These are phyloP conservation scores for Simplicillium sp. DNA, from an alignment of 2,329 filamentous ascomycete genomes.

Conservation along the genomic window DNA sequence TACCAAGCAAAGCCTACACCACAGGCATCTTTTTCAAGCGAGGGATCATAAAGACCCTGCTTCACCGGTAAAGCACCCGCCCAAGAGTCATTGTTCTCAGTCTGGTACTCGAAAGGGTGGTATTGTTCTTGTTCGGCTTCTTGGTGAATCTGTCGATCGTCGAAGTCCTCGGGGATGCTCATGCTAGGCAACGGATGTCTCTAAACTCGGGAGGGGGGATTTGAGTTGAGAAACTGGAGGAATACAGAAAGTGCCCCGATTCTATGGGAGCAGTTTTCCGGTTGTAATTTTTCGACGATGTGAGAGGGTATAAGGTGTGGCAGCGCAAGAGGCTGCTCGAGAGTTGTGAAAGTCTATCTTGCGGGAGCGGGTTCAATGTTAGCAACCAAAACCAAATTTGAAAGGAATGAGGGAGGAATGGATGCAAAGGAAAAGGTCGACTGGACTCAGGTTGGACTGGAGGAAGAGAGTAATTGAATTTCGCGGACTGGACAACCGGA, in stretches of 20 bases:
- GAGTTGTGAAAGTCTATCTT: too few species aligned
- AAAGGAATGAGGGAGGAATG: too few species aligned
- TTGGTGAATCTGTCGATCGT: conserved; percentile 56
- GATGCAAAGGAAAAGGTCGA: too few species aligned
- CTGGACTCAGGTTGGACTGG: too few species aligned
- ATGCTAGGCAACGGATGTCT: conserved; percentile 52
- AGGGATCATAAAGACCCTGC: conserved; percentile 96
- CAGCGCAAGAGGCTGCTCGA: conserved; percentile 1
- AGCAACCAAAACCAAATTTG: too few species aligned
- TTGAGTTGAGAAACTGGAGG: not conserved
- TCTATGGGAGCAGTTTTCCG: too few species aligned
- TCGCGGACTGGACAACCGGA: too few species aligned
- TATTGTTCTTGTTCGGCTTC: conserved; percentile 52
- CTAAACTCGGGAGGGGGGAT: not conserved
- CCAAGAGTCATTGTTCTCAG: conserved; percentile 79
- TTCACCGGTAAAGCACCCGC: conserved; percentile 91
- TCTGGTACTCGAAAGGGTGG: conserved; percentile 75
- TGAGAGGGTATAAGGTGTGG: not conserved
- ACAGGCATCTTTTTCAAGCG: conserved; percentile 96
- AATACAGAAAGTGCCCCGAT: not conserved
- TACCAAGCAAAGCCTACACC: conserved; percentile 98
- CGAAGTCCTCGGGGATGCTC: conserved; percentile 56
- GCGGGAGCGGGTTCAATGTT: too few species aligned
- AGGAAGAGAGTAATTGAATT: too few species aligned
- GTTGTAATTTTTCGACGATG: too few species aligned